Evolutionary conservation across 495 filamentous ascomycete species (phyloP).

Genomic region (Tetracladium marchalianum): DNA sequence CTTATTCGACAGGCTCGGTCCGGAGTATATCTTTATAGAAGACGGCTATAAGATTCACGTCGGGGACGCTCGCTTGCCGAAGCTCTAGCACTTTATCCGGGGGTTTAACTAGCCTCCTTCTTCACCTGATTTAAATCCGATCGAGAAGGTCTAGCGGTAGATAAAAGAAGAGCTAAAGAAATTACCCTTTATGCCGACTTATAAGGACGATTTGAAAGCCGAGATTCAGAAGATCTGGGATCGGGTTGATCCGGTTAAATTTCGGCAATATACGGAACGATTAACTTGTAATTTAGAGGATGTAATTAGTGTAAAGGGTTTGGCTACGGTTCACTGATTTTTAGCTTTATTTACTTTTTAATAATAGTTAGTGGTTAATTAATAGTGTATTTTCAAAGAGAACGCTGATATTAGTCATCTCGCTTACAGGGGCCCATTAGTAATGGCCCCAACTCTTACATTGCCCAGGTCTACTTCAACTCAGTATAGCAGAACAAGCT

Average conservation of each 20-base stretch:
- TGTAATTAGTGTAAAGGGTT: neutral
- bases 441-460: too few species aligned
- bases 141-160: conserved; percentile 10
- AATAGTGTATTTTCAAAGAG: too few species aligned
- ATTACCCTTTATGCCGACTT: neutral
- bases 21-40: conserved; percentile 7
- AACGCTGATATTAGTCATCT: too few species aligned
- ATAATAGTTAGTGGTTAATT: too few species aligned
- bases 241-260: neutral
- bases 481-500: too few species aligned
- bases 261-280: neutral
- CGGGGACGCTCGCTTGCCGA: neutral
- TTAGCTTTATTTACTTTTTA: too few species aligned
- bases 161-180: conserved; percentile 5
- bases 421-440: too few species aligned
- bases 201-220: neutral
- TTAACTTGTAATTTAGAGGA: conserved; percentile 3
- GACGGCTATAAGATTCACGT: neutral
- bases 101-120: conserved; percentile 5
- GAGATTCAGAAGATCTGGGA: conserved; percentile 1
- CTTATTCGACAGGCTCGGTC: neutral
- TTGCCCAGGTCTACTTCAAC: too few species aligned
- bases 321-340: conserved; percentile 1
- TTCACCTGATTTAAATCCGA: conserved; percentile 4
- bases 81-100: neutral